Evolutionary conservation across 2,329 filamentous ascomycete genomes (phyloP), one percentile per base, ranked within the genome.

Genomic region (Lojkania enalia): DNA sequence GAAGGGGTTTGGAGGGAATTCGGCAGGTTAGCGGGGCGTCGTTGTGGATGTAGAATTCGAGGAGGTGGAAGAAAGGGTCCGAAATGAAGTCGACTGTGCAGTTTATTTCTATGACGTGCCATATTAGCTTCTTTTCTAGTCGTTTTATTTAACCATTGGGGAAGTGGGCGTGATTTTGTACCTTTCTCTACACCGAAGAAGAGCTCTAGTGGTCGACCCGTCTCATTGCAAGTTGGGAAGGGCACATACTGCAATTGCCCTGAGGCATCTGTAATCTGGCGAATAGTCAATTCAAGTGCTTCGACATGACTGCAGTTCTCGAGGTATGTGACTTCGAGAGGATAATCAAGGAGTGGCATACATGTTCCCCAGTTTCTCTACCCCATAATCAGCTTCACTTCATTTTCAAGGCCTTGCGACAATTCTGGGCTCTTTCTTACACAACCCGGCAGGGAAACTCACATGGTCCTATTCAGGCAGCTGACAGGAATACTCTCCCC

Each of bases 11-110:
- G 0, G 89, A 83, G 20, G 92, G 90, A 12, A 97, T 82, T 40
- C 94, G 91, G 72, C 94, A 99, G 42, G 90, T 85, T 38, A 97
- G 79, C 7, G 94, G 94, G 14, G 90, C 91, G 72, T 99, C 94
- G 75, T 87, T 90, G 78, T 97, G 94, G 69, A 97, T 86, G 79
- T 97, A 97, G 79, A 96, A 97, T 74, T 97, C 88, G 74, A 92
- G 85, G 39, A 92, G 57, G 72, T 94, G 88, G 77, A 90, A 94
- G 77, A 91, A 86, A 30, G 86, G 81, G 67, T 92, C 88, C 60
- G 81, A 79, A 60, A 92, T 78, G 72, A 88, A 80, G 64, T 86
- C 77, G 60, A 94, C 84, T 43, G 88, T 94, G 77, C 88, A 94
- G 74, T 92, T 92, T 57, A 89, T 73, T 67, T 95, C 90, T 68